Percentiles rank a stretch among this genome's conserved stretches.
Conservation (phyloP, 345 rosid genomes). For the Combretum micranthum region DNA sequence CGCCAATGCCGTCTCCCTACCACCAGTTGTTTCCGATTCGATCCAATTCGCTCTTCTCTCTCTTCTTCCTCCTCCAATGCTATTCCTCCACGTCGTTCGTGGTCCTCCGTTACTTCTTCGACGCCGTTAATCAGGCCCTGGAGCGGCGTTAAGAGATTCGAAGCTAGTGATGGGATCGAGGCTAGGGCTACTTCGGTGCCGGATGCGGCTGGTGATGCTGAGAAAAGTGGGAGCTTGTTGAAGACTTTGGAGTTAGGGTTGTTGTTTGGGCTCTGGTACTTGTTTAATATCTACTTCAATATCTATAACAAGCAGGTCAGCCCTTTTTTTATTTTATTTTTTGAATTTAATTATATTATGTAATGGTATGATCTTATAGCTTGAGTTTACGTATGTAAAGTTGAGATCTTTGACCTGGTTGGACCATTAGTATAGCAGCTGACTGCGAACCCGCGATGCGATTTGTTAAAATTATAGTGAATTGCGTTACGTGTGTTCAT, state of each 20-base stretch:
- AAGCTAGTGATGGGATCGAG: conserved; percentile 32
- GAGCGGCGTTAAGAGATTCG: conserved; percentile 42
- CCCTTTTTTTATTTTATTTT: not conserved
- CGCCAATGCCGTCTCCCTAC: conserved; percentile 18
- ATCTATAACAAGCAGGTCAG: conserved; percentile 96
- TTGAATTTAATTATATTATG: not conserved
- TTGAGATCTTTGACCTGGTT: too few relatives aligned
- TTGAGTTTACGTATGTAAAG: too few relatives aligned
- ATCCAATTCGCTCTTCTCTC: conserved; percentile 21
- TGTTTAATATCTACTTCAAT: conserved; percentile 97
- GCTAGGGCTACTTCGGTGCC: conserved; percentile 58
- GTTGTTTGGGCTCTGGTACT: conserved; percentile 78
- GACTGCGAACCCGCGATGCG: too few relatives aligned
- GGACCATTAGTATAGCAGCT: too few relatives aligned
- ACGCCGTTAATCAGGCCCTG: conserved; percentile 46
- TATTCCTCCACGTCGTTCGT: conserved; percentile 29
- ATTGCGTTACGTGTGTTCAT: too few relatives aligned
- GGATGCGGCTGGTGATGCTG: conserved; percentile 48
- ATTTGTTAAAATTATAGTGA: too few relatives aligned
- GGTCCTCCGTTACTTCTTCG: conserved; percentile 10
- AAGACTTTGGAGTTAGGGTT: conserved; percentile 64
- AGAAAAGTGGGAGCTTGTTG: conserved; percentile 24
- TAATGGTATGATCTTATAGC: not conserved
- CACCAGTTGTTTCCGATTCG: conserved; percentile 28
- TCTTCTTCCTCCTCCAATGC: conserved; percentile 12